A percentile compares a stretch with the other conserved stretches of the same genome.
Evolutionary conservation across 768 basidiomycete species (phyloP).

Genomic region (Coprinopsis sp.): DNA sequence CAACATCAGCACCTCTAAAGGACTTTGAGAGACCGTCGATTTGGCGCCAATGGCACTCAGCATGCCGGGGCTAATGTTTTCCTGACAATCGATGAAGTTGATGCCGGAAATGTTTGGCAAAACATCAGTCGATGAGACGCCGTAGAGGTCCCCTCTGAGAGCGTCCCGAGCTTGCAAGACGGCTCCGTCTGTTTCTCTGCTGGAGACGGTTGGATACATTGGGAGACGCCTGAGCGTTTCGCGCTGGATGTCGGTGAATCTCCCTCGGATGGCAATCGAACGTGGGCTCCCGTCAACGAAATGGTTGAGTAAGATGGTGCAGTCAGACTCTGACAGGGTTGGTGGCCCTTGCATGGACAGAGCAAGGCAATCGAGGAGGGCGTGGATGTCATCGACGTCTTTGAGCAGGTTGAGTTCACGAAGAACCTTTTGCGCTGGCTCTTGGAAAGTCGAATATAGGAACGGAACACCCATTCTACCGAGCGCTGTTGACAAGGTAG

Average conservation of each 20-base stretch:
- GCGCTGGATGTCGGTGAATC: too few species aligned
- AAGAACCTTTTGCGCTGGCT: slow-evolving; percentile 17
- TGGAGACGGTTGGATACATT: slow-evolving; percentile 27
- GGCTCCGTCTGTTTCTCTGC: slow-evolving; percentile 5
- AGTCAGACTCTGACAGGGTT: too few species aligned
- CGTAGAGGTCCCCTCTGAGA: background rate
- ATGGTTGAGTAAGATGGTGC: too few species aligned
- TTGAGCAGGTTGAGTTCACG: slow-evolving; percentile 16
- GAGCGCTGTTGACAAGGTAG: slow-evolving; percentile 18
- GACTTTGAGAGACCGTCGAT: too few species aligned
- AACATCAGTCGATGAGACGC: background rate
- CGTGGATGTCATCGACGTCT: slow-evolving; percentile 22
- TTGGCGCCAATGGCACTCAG: too few species aligned
- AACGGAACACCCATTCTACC: slow-evolving; percentile 29
- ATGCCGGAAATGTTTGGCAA: background rate
- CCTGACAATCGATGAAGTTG: background rate
- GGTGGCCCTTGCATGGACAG: too few species aligned
- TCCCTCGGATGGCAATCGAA: too few species aligned
- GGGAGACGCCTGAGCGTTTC: slow-evolving; percentile 15
- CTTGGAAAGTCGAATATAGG: slow-evolving; percentile 23
- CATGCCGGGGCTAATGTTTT: background rate
- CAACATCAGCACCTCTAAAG: background rate
- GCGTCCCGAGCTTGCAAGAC: background rate
- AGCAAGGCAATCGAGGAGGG: slow-evolving; percentile 28
- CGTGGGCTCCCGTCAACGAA: too few species aligned